Percentiles rank a stretch among this genome's conserved stretches.
These are phyloP conservation scores for Erythrobasidium hasegawianum DNA, from an alignment of 1,284 basidiomycete species.

Conservation along the genomic window DNA sequence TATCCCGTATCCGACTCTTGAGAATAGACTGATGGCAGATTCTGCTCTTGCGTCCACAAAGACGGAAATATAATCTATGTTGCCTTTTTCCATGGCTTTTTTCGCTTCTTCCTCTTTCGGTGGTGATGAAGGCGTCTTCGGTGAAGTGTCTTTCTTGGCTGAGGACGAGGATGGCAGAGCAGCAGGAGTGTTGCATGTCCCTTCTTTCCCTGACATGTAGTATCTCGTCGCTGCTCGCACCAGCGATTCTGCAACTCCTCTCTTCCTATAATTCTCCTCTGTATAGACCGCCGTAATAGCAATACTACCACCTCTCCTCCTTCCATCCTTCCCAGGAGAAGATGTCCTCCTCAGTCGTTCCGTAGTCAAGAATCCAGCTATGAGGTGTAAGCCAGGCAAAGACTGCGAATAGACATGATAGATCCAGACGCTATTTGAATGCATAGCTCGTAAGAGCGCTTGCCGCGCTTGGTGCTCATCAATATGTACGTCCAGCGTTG, in stretches of 20 bases:
- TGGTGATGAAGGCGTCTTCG: background rate
- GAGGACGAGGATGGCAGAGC: background rate
- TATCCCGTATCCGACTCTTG: slow-evolving; percentile 25
- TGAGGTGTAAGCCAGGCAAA: slow-evolving; percentile 22
- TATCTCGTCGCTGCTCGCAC: slow-evolving; percentile 24
- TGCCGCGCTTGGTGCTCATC: slow-evolving; percentile 19
- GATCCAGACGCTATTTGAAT: slow-evolving; percentile 24
- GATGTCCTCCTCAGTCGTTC: slow-evolving; percentile 16
- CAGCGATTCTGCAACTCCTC: slow-evolving; percentile 33
- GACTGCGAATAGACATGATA: slow-evolving; percentile 30
- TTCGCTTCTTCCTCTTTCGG: too few relatives aligned
- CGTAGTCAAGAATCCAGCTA: slow-evolving; percentile 31
- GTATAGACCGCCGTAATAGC: slow-evolving; percentile 28
- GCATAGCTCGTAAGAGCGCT: slow-evolving; percentile 27
- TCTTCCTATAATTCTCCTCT: slow-evolving; percentile 20
- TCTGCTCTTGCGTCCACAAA: slow-evolving; percentile 29
- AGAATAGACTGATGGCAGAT: slow-evolving; percentile 14
- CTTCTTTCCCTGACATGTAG: slow-evolving; percentile 4
- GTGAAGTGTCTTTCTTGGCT: background rate
- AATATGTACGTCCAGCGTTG: slow-evolving; percentile 10
- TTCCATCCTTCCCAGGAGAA: background rate
- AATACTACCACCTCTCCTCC: slow-evolving; percentile 8
- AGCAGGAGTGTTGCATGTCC: background rate
- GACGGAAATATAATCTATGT: slow-evolving; percentile 24
- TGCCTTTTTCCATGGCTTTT: background rate